A percentile compares a stretch with the other conserved stretches of the same genome.
Conservation (phyloP, 768 basidiomycete genomes). For the Filobasidium floriforme region DNA sequence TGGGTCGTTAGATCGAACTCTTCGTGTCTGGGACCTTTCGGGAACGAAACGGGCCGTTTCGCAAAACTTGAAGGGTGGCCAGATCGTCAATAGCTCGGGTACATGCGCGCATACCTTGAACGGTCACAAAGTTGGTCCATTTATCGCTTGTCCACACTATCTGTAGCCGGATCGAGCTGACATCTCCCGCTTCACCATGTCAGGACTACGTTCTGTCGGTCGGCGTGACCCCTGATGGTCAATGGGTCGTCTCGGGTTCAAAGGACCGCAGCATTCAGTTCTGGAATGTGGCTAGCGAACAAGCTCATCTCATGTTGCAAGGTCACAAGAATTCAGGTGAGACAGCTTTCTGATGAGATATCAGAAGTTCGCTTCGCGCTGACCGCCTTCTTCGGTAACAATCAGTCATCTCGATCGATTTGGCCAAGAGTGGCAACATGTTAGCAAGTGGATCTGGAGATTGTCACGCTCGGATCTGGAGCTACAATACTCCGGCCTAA, state of each 20-base stretch:
- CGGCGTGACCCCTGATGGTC: conserved; percentile 80
- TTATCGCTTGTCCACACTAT: background rate
- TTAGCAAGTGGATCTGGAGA: conserved; percentile 67
- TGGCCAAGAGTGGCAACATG: conserved; percentile 56
- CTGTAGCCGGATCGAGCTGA: background rate
- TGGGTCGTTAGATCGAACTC: conserved; percentile 78
- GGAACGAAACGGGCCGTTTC: conserved; percentile 38
- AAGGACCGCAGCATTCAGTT: conserved; percentile 82
- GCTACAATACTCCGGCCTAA: conserved; percentile 28
- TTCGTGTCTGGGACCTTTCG: conserved; percentile 76
- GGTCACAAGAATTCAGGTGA: conserved; percentile 62
- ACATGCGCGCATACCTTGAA: conserved; percentile 74
- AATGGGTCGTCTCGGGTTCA: conserved; percentile 89
- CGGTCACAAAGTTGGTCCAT: conserved; percentile 66
- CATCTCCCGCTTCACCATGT: background rate
- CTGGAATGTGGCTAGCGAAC: conserved; percentile 72
- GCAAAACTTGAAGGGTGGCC: conserved; percentile 26
- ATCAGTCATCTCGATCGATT: conserved; percentile 64
- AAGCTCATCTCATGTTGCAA: conserved; percentile 89
- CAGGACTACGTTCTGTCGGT: conserved; percentile 68
- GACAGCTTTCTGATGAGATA: conserved; percentile 28
- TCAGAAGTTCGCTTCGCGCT: background rate
- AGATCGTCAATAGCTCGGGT: conserved; percentile 46
- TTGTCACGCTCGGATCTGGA: conserved; percentile 63
- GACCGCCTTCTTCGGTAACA: no score